Conservation (phyloP, 352 stramenopile genomes). For the Phytophthora rubi region DNA sequence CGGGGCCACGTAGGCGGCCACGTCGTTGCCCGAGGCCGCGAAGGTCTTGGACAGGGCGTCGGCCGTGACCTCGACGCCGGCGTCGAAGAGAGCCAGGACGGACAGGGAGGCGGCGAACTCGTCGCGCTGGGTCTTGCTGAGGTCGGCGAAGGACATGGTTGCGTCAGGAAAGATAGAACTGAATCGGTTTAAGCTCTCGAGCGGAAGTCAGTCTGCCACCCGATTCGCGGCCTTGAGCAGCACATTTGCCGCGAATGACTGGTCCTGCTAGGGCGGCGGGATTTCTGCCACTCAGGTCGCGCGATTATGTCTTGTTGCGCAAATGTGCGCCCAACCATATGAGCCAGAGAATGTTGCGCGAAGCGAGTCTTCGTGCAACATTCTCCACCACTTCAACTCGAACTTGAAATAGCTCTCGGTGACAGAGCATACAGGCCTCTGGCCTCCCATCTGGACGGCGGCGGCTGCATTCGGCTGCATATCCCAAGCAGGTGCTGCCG, state of each 20-base stretch:
- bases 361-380: neutral
- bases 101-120: constrained; percentile 87
- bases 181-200: constrained; percentile 89
- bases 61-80: constrained; percentile 76
- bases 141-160: constrained; percentile 87
- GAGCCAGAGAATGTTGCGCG: neutral
- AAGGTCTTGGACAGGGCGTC: constrained; percentile 82
- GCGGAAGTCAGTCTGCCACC: constrained; percentile 75
- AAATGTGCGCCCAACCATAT: neutral
- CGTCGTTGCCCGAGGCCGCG: constrained; percentile 79
- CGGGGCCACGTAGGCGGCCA: constrained; percentile 77
- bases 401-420: no score
- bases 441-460: neutral
- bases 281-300: constrained; percentile 23
- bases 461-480: neutral
- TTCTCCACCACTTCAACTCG: neutral
- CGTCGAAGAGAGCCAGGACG: constrained; percentile 81
- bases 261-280: constrained; percentile 40
- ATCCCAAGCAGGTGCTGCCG: constrained; percentile 14
- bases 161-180: constrained; percentile 72
- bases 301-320: neutral
- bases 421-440: neutral
- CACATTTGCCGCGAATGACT: constrained; percentile 66
- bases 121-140: constrained; percentile 85
- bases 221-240: constrained; percentile 19